Base-by-base conservation (phyloP, 2,329 filamentous ascomycete species). In the Eurotiales sp. region DNA sequence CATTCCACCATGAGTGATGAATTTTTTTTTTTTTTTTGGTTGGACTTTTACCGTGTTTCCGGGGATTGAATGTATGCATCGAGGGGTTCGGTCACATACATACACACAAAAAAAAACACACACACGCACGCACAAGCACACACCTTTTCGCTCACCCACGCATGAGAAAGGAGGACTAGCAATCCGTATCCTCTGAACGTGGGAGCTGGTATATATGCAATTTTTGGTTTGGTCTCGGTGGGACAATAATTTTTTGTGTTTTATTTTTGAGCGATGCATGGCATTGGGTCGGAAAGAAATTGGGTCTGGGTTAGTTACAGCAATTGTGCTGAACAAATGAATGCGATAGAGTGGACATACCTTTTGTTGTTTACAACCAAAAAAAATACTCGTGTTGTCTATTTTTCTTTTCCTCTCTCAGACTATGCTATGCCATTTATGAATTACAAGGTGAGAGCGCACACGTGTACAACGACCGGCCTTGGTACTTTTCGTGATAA, bases 191-290 rank as follows among this genome's bases (percentile, higher is more conserved):
- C 40, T 49, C 46, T 17, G 11, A 37, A 44, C n/a, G 39, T 39
- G 27, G 32, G 23, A 44, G 45, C 46, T 49, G 51, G 51, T 52
- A 52, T 52, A 52, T 52, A 52, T 52, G 30, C 45, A 48, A 42
- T 29, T 41, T 50, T 37, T 50, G 29, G 46, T 27, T 50, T 50
- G 37, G 39, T 50, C 39, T 32, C 29, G 46, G 46, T 34, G 37
- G 46, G 37, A 47, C 45, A 47, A 47, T 47, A 40, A n/a, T n/a
- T n/a, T 50, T 43, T 49, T 40, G 17, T 42, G 21, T 19, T 48
- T 42, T 44, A 40, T 43, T 47, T 53, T 53, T 53, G 51, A 53
- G 51, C 51, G 51, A 53, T 53, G 51, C 51, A 53, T 53, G 51
- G 51, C 51, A 52, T 52, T 47, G 46, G 51, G 45, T 53, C 32